Base-by-base conservation (phyloP, 371 early-diverging fungal genomes). In the Chytridiales sp. region DNA sequence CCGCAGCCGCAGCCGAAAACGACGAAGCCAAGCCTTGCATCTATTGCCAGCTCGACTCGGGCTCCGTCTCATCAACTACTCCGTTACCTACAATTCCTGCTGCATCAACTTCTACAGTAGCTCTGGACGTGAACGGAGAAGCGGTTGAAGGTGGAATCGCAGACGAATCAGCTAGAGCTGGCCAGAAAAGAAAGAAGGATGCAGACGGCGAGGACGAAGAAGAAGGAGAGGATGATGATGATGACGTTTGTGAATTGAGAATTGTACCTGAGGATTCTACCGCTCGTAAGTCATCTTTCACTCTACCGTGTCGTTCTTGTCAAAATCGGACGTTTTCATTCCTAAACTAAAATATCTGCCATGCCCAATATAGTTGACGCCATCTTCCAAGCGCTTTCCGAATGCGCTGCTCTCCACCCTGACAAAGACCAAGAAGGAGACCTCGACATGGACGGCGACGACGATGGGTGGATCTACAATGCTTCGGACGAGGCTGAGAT, bases 321-420 rank as follows among this genome's bases (percentile, higher is more conserved):
- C 26, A 15, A 27, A 50, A 41, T 24, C n/a, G n/a, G n/a, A n/a
- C n/a, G n/a, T n/a, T n/a, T n/a, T n/a, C n/a, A n/a, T n/a, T n/a
- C n/a, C n/a, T n/a, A n/a, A n/a, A n/a, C n/a, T n/a, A n/a, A n/a
- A n/a, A n/a, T n/a, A n/a, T n/a, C n/a, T n/a, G n/a, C 29, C 49
- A 35, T 21, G 35, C 50, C 40, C n/a, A n/a, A 5, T 35, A 27
- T 63, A 87, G 90, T 91, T 69, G 90, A 91, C 42, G 75, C 71
- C 4, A 76, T 89, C 22, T 91, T 84, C 68, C 74, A 80, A 56
- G 86, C 86, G 31, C 69, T 91, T 68, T 83, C 87, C 11, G 83
- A 85, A 8, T 91, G 92, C 65, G 88, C 88, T 0, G 85, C 86
- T 4, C 73, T 88, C 26, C 87, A 87, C 59, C 89, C 87, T 5